These are phyloP conservation scores for Colletotrichum sp. DNA, from an alignment of 2,329 filamentous ascomycete species.

Conservation along the genomic window DNA sequence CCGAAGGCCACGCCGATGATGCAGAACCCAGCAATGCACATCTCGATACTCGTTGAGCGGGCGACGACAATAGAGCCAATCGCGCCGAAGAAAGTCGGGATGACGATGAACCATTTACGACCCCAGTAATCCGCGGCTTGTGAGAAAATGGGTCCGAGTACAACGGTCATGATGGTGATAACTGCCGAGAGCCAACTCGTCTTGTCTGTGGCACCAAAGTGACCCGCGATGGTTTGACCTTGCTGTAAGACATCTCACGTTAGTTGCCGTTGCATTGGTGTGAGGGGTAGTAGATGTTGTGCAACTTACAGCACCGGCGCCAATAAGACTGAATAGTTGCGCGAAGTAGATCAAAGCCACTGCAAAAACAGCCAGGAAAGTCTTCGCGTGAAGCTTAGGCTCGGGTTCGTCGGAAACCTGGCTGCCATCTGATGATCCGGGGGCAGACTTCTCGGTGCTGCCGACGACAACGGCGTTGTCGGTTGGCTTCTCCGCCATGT, in stretches of 20 bases:
- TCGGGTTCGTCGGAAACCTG: not conserved
- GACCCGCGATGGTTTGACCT: constrained; percentile 33
- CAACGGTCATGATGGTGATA: constrained; percentile 34
- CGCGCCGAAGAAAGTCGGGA: constrained; percentile 34
- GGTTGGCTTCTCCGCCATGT: not conserved
- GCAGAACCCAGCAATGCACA: constrained; percentile 40
- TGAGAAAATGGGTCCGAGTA: constrained; percentile 34
- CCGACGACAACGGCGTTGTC: not conserved
- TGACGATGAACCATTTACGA: constrained; percentile 44
- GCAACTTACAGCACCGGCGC: constrained; percentile 35
- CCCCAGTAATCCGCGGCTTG: constrained; percentile 48
- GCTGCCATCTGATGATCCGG: not conserved
- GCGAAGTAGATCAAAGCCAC: constrained; percentile 39
- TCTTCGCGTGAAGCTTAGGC: constrained; percentile 36
- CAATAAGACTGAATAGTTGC: constrained; percentile 37
- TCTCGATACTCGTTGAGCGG: constrained; percentile 35
- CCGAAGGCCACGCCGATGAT: constrained; percentile 40
- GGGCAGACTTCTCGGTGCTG: not conserved
- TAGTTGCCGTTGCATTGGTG: not conserved
- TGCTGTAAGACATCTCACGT: constrained; percentile 29
- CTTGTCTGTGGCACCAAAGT: constrained; percentile 26
- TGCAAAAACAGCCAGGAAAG: constrained; percentile 36
- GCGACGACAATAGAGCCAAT: constrained; percentile 40
- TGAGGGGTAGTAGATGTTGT: not conserved
- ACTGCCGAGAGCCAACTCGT: constrained; percentile 38